phyloP scores from a whole-genome alignment of 1,284 basidiomycete genomes.

The Ustilago shanxiensis region DNA sequence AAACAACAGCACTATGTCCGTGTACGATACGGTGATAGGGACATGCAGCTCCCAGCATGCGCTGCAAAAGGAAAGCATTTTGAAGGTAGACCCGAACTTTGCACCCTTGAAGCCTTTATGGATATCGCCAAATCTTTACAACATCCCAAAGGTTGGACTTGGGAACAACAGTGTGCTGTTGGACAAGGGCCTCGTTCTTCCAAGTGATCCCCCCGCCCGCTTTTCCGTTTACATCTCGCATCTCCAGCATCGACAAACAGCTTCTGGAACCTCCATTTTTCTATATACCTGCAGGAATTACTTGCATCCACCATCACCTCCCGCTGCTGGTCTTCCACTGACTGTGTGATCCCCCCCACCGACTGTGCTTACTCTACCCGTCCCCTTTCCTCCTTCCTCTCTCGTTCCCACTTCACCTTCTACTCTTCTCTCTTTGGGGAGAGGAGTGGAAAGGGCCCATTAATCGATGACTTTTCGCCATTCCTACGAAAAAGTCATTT shows the following conservation, averaged over 20 bases:
- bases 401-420: background rate
- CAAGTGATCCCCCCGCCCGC: conserved; percentile 28
- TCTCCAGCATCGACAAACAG: background rate
- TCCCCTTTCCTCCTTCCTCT: background rate
- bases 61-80: conserved; percentile 79
- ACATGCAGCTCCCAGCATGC: conserved; percentile 78
- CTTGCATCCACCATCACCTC: background rate
- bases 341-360: conserved; percentile 1
- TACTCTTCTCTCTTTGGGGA: background rate
- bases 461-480: conserved; percentile 58
- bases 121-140: conserved; percentile 58
- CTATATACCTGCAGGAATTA: conserved; percentile 7
- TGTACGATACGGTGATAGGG: conserved; percentile 81
- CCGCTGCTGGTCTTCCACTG: background rate
- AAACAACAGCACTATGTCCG: conserved; percentile 73
- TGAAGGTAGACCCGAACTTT: conserved; percentile 80
- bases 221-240: background rate
- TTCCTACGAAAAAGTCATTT: conserved; percentile 53
- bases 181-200: conserved; percentile 46
- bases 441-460: conserved; percentile 39
- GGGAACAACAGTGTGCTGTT: conserved; percentile 62
- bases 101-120: conserved; percentile 79
- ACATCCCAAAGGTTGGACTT: conserved; percentile 55
- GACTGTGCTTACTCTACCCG: background rate
- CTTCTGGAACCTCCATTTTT: background rate